These are phyloP conservation scores for Sordariomycetes sp. DNA, from an alignment of 2,329 filamentous ascomycete species.

Conservation along the genomic window DNA sequence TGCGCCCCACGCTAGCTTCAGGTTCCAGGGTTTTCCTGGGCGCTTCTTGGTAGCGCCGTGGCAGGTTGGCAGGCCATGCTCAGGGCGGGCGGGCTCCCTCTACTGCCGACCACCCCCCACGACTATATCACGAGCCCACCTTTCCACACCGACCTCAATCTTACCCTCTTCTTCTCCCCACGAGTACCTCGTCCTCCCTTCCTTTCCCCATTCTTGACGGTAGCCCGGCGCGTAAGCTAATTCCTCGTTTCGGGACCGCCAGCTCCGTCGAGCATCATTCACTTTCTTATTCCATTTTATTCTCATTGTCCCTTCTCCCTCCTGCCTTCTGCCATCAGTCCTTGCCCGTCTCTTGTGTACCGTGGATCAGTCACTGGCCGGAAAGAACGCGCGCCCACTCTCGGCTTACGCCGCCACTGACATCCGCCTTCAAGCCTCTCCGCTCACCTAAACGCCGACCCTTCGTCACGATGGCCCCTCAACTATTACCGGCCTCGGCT, in stretches of 20 bases:
- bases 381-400: conserved; percentile 6
- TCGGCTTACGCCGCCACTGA: background rate
- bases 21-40: background rate
- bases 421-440: background rate
- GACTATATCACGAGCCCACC: conserved; percentile 6
- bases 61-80: background rate
- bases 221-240: conserved; percentile 48
- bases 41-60: background rate
- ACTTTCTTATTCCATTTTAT: conserved; percentile 21
- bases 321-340: conserved; percentile 8
- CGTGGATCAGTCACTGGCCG: conserved; percentile 3
- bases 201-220: conserved; percentile 39
- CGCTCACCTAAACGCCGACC: background rate
- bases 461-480: conserved; percentile 60
- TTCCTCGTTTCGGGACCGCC: conserved; percentile 42
- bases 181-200: conserved; percentile 41
- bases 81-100: background rate
- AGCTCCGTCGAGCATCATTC: conserved; percentile 25
- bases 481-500: conserved; percentile 87
- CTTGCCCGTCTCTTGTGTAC: conserved; percentile 5
- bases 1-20: background rate
- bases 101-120: background rate
- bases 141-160: conserved; percentile 20
- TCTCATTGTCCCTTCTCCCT: conserved; percentile 6
- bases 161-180: conserved; percentile 31